A percentile compares a stretch with the other conserved stretches of the same genome.
Conservation (phyloP, 805 yeast genomes). For the Millerozyma acaciae region DNA sequence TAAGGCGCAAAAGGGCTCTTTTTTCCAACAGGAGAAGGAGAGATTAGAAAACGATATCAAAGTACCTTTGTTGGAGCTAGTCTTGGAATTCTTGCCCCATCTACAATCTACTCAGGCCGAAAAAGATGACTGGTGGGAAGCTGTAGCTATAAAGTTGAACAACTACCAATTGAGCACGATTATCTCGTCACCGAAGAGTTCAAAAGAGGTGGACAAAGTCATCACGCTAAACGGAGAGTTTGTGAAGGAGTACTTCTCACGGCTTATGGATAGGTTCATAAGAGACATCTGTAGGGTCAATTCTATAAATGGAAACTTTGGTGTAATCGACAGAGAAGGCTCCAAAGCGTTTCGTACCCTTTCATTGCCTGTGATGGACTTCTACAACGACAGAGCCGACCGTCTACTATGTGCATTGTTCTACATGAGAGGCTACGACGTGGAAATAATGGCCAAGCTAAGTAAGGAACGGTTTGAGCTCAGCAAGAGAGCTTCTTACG, state of each 20-base stretch:
- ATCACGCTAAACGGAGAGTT: constrained; percentile 25
- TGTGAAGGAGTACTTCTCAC: constrained; percentile 18
- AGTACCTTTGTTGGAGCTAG: constrained; percentile 25
- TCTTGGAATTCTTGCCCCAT: constrained; percentile 28
- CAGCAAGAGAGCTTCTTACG: constrained; percentile 6
- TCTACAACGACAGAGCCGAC: constrained; percentile 12
- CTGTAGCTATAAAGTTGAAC: constrained; percentile 30
- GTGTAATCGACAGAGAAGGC: constrained; percentile 5
- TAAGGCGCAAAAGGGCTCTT: constrained; percentile 24
- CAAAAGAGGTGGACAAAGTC: constrained; percentile 14
- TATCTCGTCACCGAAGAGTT: not conserved
- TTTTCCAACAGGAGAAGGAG: constrained; percentile 23
- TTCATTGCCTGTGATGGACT: constrained; percentile 11
- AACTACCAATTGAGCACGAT: constrained; percentile 15
- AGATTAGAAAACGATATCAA: constrained; percentile 18
- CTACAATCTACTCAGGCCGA: constrained; percentile 21
- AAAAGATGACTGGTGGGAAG: constrained; percentile 30
- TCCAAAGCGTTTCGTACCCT: constrained; percentile 10
- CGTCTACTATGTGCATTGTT: constrained; percentile 20
- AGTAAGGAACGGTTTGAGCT: constrained; percentile 19
- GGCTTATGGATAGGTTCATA: constrained; percentile 14
- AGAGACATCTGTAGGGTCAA: not conserved
- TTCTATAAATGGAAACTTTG: constrained; percentile 1
- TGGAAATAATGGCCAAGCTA: constrained; percentile 19
- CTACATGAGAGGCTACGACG: constrained; percentile 16